Conservation (phyloP, 257 asterid species). For the Nicotiana paniculata region DNA sequence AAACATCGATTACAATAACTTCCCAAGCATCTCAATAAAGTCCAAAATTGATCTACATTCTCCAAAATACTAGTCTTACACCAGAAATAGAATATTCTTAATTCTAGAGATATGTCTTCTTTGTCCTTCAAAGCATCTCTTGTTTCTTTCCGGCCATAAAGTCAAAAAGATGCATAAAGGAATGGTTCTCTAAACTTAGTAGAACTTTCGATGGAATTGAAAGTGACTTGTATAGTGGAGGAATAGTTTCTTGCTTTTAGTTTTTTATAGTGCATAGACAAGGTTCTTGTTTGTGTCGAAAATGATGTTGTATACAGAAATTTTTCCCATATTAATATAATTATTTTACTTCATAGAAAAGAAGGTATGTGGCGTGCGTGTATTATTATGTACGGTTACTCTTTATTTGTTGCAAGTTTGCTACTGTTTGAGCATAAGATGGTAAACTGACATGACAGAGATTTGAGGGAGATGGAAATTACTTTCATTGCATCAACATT, state of each 20-base stretch:
- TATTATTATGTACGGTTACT: neutral
- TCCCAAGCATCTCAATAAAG: too few species aligned
- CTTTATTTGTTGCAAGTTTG: neutral
- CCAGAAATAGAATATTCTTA: too few species aligned
- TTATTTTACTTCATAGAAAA: neutral
- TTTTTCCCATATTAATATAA: neutral
- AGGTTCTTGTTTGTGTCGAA: neutral
- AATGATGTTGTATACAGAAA: neutral
- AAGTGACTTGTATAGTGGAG: neutral
- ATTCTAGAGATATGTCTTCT: too few species aligned
- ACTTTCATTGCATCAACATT: slow-evolving; percentile 98
- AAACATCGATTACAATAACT: too few species aligned
- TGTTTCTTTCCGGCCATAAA: too few species aligned
- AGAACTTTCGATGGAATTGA: slow-evolving; percentile 1
- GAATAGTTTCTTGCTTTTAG: neutral
- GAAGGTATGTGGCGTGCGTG: neutral
- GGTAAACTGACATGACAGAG: neutral
- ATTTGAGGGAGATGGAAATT: slow-evolving; percentile 17
- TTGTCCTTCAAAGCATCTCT: too few species aligned
- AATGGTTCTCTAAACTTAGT: too few species aligned
- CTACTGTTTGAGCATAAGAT: neutral
- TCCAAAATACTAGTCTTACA: too few species aligned
- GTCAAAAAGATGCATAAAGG: too few species aligned
- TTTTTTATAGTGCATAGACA: neutral
- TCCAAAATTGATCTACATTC: too few species aligned